Conservation (phyloP, 495 filamentous ascomycete species). For the Neurospora hispaniola region DNA sequence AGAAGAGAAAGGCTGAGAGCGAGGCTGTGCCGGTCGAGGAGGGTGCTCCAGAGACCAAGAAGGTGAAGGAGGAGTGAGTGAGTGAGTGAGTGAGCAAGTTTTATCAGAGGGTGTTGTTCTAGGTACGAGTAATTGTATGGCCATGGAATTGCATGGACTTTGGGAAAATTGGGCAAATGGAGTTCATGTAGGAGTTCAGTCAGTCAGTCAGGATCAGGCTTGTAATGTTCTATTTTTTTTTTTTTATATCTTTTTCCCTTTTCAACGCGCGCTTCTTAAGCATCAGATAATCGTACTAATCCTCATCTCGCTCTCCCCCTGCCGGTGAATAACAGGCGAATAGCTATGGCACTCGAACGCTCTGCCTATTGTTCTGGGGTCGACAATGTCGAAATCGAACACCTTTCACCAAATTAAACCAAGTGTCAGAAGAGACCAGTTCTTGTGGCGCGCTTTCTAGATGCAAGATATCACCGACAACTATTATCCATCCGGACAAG, state of each 20-base stretch:
- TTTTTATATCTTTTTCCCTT: background rate
- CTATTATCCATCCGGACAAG: no score
- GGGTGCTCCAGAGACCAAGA: constrained; percentile 40
- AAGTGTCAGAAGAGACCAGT: no score
- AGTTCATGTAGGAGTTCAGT: background rate
- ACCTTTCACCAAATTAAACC: no score
- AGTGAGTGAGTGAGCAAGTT: background rate
- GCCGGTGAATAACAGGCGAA: background rate
- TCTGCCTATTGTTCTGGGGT: no score
- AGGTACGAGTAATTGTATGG: background rate
- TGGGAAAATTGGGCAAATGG: background rate
- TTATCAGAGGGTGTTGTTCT: background rate
- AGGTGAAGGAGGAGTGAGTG: constrained; percentile 6
- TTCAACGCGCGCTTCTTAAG: background rate
- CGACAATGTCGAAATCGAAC: no score
- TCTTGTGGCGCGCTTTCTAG: no score
- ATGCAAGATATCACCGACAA: no score
- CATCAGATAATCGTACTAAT: background rate
- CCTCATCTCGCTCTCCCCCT: background rate
- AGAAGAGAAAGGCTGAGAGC: constrained; percentile 47
- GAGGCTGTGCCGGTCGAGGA: constrained; percentile 17
- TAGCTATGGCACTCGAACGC: no score
- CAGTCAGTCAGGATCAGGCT: background rate
- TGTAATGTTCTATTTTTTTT: background rate
- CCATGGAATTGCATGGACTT: background rate